Conservation (phyloP, 2,329 filamentous ascomycete species). For the Sporothrix mexicana region DNA sequence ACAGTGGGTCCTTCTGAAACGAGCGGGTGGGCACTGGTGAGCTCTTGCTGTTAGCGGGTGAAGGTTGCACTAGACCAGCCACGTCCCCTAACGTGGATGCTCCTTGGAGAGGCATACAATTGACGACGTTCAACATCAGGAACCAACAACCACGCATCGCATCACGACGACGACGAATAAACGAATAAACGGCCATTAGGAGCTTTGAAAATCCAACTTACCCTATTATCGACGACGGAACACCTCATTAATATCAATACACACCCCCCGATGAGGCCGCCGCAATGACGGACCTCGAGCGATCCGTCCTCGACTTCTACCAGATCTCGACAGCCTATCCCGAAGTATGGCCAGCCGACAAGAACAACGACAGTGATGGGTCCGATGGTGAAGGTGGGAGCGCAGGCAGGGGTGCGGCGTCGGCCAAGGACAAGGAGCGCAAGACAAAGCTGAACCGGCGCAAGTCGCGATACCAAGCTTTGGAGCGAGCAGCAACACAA, state of each 20-base stretch:
- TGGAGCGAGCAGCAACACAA: constrained; percentile 76
- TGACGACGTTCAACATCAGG: not conserved
- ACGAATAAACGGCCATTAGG: not conserved
- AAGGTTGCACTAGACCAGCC: constrained; percentile 14
- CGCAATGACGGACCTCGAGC: constrained; percentile 72
- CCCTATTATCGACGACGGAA: no score
- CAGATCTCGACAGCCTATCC: constrained; percentile 80
- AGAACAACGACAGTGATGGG: constrained; percentile 67
- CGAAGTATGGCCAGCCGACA: constrained; percentile 82
- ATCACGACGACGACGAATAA: constrained; percentile 5
- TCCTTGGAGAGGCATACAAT: not conserved
- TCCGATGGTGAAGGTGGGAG: constrained; percentile 63
- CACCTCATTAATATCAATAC: not conserved
- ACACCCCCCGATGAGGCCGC: constrained; percentile 15
- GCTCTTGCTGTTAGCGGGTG: not conserved
- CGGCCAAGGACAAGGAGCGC: constrained; percentile 57
- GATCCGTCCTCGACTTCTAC: constrained; percentile 85
- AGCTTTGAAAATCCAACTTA: not conserved
- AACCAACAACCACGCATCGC: not conserved
- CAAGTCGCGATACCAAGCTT: constrained; percentile 81
- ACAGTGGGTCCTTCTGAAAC: constrained; percentile 6
- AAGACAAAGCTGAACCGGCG: constrained; percentile 62
- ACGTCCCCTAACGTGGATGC: constrained; percentile 14
- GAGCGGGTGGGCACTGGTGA: not conserved
- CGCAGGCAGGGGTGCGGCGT: not conserved